A percentile compares a stretch with the other conserved stretches of the same genome.
Conservation (phyloP, 441 rosid species). For the Adansonia gregorii region DNA sequence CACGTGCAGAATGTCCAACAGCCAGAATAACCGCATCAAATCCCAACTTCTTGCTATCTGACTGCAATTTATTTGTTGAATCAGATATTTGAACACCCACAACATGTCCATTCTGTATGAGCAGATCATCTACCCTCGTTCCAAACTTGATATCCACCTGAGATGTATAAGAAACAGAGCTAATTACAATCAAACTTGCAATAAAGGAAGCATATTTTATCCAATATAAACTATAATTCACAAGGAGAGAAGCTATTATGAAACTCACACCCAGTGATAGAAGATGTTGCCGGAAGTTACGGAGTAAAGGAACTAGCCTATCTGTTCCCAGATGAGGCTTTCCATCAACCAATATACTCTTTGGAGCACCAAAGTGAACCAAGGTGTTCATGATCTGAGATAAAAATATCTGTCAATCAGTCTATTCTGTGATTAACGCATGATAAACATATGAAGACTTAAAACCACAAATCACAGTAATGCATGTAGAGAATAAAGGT, state of each 20-base stretch:
- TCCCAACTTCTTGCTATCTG: slow-evolving; percentile 43
- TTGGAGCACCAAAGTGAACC: slow-evolving; percentile 92
- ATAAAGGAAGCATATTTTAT: slow-evolving; percentile 1
- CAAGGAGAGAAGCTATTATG: neutral
- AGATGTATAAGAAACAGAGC: slow-evolving; percentile 24
- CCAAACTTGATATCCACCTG: slow-evolving; percentile 85
- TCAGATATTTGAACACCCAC: slow-evolving; percentile 74
- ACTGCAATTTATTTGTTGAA: slow-evolving; percentile 45
- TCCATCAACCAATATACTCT: slow-evolving; percentile 76
- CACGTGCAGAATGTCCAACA: slow-evolving; percentile 98
- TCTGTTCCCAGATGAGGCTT: slow-evolving; percentile 99
- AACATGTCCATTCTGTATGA: slow-evolving; percentile 61
- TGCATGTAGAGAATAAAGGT: neutral
- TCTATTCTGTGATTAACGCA: neutral
- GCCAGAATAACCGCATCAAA: slow-evolving; percentile 86
- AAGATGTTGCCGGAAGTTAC: slow-evolving; percentile 82
- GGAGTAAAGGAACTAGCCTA: slow-evolving; percentile 78
- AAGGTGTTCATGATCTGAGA: slow-evolving; percentile 84
- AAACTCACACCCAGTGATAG: slow-evolving; percentile 71
- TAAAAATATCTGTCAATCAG: slow-evolving; percentile 25
- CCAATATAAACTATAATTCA: neutral
- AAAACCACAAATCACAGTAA: slow-evolving; percentile 1
- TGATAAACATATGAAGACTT: slow-evolving; percentile 5
- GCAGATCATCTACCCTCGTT: slow-evolving; percentile 80
- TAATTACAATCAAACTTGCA: slow-evolving; percentile 13